phyloP scores from a whole-genome alignment of 2,329 filamentous ascomycete species.

The Fusarium sublunatum region DNA sequence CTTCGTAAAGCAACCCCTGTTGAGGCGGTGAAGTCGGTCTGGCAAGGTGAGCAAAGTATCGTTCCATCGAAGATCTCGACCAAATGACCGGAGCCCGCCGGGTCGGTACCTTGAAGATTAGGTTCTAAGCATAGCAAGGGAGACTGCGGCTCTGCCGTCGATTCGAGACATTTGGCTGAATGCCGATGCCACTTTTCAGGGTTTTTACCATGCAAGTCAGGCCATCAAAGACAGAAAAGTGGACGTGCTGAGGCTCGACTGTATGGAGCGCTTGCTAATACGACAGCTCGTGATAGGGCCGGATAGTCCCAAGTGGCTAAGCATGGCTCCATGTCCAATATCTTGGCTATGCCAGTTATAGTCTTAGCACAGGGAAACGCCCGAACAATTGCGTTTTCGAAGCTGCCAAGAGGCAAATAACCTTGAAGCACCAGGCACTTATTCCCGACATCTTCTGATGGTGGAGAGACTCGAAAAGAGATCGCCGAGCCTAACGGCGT shows the following conservation, averaged over 20 bases:
- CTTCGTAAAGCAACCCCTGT: background rate
- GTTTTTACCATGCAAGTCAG: constrained; percentile 16
- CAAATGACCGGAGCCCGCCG: constrained; percentile 5
- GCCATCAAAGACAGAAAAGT: constrained; percentile 2
- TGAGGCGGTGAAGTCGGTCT: background rate
- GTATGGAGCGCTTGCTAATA: constrained; percentile 11
- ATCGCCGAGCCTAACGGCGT: constrained; percentile 1
- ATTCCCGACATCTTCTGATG: background rate
- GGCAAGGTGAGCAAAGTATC: constrained; percentile 6
- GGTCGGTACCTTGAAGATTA: constrained; percentile 2
- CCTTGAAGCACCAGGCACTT: background rate
- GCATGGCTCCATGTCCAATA: background rate
- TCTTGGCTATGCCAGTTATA: background rate
- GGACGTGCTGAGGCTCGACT: background rate
- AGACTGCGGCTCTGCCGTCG: constrained; percentile 2
- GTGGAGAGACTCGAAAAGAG: constrained; percentile 1
- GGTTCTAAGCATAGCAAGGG: constrained; percentile 3
- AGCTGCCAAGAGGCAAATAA: background rate
- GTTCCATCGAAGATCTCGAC: background rate
- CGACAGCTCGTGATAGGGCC: background rate
- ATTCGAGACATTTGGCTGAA: background rate
- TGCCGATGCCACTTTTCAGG: constrained; percentile 5
- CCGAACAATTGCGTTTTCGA: background rate
- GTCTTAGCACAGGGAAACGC: background rate
- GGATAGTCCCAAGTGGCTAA: background rate